Percentiles rank a stretch among this genome's conserved stretches.
Evolutionary conservation across 345 rosid species (phyloP).

Genomic region (Brassica juncea): DNA sequence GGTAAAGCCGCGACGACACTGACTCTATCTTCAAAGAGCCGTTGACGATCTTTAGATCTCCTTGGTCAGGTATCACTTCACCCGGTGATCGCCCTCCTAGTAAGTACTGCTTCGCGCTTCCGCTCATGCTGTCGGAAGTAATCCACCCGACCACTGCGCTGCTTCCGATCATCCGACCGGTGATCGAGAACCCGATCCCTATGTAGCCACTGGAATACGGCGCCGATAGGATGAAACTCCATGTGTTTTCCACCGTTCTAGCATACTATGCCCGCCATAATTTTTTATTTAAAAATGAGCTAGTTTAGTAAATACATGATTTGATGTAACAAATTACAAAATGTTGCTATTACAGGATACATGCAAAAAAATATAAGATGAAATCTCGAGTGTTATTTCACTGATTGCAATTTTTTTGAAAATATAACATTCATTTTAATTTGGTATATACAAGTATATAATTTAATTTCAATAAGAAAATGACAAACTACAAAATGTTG

Average conservation of each 20-base stretch:
- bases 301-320: too few relatives aligned
- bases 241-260: slow-evolving; percentile 41
- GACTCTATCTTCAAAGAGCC: slow-evolving; percentile 45
- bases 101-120: slow-evolving; percentile 48
- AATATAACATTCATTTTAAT: not conserved
- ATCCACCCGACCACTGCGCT: slow-evolving; percentile 87
- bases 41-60: slow-evolving; percentile 44
- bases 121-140: slow-evolving; percentile 32
- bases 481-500: not conserved
- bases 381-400: not conserved
- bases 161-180: slow-evolving; percentile 65
- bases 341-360: not conserved
- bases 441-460: not conserved
- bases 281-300: not conserved
- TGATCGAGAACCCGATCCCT: slow-evolving; percentile 74
- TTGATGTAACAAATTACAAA: not conserved
- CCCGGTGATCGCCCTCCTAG: slow-evolving; percentile 46
- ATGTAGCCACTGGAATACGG: slow-evolving; percentile 49
- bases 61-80: slow-evolving; percentile 57
- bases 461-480: not conserved
- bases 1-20: slow-evolving; percentile 56
- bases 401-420: not conserved
- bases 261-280: slow-evolving; percentile 47
- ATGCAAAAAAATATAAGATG: not conserved
- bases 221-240: slow-evolving; percentile 78